Base-by-base conservation (phyloP, 2,329 filamentous ascomycete species). In the Zymoseptoria ardabiliae region DNA sequence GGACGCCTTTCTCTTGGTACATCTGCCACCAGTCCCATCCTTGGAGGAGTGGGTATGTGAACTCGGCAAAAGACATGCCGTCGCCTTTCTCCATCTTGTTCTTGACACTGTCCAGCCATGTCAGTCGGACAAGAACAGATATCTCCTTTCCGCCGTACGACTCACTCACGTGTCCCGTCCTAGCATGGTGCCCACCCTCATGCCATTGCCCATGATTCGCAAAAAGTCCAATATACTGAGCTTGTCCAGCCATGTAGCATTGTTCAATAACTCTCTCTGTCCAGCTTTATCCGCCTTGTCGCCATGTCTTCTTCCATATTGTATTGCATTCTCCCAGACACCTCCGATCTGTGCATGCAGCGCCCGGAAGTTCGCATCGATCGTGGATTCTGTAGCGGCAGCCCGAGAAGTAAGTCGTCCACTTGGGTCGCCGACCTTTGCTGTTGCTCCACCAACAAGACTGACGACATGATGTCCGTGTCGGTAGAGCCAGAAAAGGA, bases 11-110 rank as follows among this genome's bases (percentile, higher is more conserved):
- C 22, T 81, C 79, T 53, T 83, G 81, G 75, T 89, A 95, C 77
- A 97, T 82, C 66, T 89, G 82, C 90, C 90, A 97, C 84, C 92
- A 99, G 73, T 99, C 94, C 88, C 92, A 97, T 21, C 88, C 91
- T 73, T 99, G 94, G 68, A 97, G 84, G 17, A 99, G 77, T 1
- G 95, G 94, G 70, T 99, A 99, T 50, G 86, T 83, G 74, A 99
- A 96, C 72, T 99, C 94, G 41, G 90, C 87, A 68, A 95, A 89
- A 0, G 92, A 95, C 88, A 99, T 93, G 67, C 94, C 95, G 64
- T 94, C 89, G 45, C 91, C 90, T 56, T 86, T 86, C n/a, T 83
- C 82, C 79, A 97, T 82, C 70, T 91, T 90, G 59, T 85, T 86
- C 75, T 91, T 94, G 57, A 95, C 91, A 35, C 84, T 86, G 59